Percentiles rank a stretch among this genome's conserved stretches.
Conservation (phyloP, 768 basidiomycete species). For the Tulasnella sp. region DNA sequence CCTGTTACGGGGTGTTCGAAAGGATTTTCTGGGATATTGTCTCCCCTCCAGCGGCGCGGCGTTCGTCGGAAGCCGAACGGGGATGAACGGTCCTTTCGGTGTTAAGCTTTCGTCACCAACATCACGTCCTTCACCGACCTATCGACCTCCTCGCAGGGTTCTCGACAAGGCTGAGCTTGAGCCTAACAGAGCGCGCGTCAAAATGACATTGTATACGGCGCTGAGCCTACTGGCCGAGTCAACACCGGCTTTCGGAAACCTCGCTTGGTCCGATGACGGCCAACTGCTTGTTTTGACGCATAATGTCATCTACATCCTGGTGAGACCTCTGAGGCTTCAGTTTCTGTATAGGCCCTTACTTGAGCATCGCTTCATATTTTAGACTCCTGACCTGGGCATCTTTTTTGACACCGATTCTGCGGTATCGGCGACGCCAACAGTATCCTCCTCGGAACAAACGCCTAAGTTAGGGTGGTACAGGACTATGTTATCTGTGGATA, state of each 20-base stretch:
- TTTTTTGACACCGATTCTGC: constrained; percentile 16
- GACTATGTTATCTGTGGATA: constrained; percentile 17
- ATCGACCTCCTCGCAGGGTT: not conserved
- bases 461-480: constrained; percentile 15
- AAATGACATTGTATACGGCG: constrained; percentile 9
- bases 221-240: not conserved
- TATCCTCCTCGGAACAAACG: not conserved
- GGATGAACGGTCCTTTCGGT: too few species aligned
- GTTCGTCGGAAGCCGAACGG: too few species aligned
- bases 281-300: constrained; percentile 19
- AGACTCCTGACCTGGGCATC: constrained; percentile 22
- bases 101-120: too few species aligned
- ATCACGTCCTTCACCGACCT: not conserved
- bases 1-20: too few species aligned
- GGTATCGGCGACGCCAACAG: not conserved
- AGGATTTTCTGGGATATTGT: too few species aligned
- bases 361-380: not conserved
- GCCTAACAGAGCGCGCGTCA: not conserved
- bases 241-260: constrained; percentile 8
- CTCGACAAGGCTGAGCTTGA: not conserved
- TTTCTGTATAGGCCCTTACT: not conserved
- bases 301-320: constrained; percentile 19
- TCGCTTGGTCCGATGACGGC: constrained; percentile 21
- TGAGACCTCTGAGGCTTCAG: not conserved
- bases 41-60: too few species aligned